These are phyloP conservation scores for Cubamyces lactineus DNA, from an alignment of 768 basidiomycete species.

Conservation along the genomic window DNA sequence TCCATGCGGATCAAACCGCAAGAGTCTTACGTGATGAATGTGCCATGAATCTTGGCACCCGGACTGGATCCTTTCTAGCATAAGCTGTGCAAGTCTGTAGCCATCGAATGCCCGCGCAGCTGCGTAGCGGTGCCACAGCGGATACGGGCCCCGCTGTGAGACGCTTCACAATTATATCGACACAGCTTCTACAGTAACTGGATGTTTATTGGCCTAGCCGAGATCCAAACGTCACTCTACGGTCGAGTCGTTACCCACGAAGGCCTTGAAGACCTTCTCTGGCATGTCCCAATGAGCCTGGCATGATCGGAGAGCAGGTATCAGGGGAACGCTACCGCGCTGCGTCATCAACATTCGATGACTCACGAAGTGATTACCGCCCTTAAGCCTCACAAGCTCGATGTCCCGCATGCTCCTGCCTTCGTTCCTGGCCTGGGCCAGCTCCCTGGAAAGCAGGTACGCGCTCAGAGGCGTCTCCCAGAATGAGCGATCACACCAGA, in stretches of 20 bases:
- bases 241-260: not conserved
- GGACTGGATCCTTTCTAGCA: too few species aligned
- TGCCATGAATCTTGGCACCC: too few species aligned
- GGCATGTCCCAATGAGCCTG: slow-evolving; percentile 30
- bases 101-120: too few species aligned
- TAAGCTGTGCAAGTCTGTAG: too few species aligned
- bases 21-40: too few species aligned
- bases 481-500: slow-evolving; percentile 1
- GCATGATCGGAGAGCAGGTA: not conserved
- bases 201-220: too few species aligned
- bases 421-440: not conserved
- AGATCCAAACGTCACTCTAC: not conserved
- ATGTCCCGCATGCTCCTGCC: slow-evolving; percentile 5
- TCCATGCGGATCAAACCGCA: too few species aligned
- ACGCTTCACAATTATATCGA: too few species aligned
- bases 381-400: not conserved
- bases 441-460: not conserved
- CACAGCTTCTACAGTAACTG: too few species aligned
- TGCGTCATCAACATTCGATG: too few species aligned
- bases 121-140: too few species aligned
- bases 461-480: slow-evolving; percentile 12
- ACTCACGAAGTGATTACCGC: slow-evolving; percentile 29
- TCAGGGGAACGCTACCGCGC: not conserved
- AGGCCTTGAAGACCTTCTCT: slow-evolving; percentile 10
- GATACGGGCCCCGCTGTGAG: too few species aligned